Evolutionary conservation across 257 asterid genomes (phyloP), one percentile per base, ranked within the genome.

Genomic region (Striga asiatica): DNA sequence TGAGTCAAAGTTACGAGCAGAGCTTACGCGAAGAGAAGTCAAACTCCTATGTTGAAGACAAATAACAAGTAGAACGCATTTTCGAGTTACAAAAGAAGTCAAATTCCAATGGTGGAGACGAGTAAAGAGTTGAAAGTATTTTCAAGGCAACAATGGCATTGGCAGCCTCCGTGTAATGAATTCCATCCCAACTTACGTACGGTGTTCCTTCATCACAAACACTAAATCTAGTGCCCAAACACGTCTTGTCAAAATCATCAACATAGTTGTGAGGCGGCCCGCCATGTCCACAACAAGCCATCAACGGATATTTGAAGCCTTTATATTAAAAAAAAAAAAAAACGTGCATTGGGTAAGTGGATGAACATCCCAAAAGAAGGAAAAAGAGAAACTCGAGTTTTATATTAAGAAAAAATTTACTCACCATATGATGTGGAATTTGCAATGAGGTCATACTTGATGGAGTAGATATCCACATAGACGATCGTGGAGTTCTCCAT

Each of bases 201-300:
- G 17, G 17, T 1, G 45, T 43, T 1, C 62, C 69, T 50, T 74
- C 60, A 7, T 67, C 60, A 24, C 86, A 78, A 3, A 72, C 71
- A 0, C 27, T 50, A 49, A 20, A 62, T 19, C 65, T 68, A 2
- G 50, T 45, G 19, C 25, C 57, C 17, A 75, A 38, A 8, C 91
- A 81, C 0, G 57, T 61, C 14, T 21, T 71, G 22, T 55, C 60
- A 1, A 0, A 23, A 45, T 19, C 27, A 45, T 68, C 45, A 20
- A 78, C 62, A 42, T 43, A 73, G 57, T 81, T 76, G 70, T 76
- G 74, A 1, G 78, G 81, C 6, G 69, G 22, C 20, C 81, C 86
- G 10, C 86, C 86, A n/a, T 73, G 60, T 0, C 86, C 91, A 25
- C 86, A 81, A 16, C 91, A 81, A 3, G 76, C 80, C 78, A 67